Base-by-base conservation (phyloP, 805 yeast genomes). In the Saturnispora hagleri region DNA sequence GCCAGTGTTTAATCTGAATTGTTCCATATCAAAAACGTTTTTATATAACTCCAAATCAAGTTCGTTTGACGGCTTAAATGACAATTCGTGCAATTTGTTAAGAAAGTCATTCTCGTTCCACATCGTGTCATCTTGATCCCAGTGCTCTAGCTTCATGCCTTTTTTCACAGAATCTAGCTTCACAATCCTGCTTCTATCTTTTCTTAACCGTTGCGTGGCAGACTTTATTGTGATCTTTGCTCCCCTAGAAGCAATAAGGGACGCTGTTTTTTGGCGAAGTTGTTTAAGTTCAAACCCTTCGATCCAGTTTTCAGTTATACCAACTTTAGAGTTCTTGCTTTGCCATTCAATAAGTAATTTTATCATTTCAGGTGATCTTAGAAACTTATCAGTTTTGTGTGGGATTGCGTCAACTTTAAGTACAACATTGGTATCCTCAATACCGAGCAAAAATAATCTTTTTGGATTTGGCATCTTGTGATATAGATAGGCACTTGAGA, bases 401-500 rank as follows among this genome's bases (percentile, higher is more conserved):
- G 55, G 20, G 17, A 56, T 53, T 27, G 52, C 46, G n/a, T 54
- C 57, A 2, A 65, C 58, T 3, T 68, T 63, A n/a, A 69, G 53
- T 41, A 61, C 48, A 20, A 56, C n/a, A 50, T 48, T 44, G 5
- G 46, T 45, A 10, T 54, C 50, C 5, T 52, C 51, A 36, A 60
- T 51, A 31, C 55, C 54, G 18, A 55, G 9, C 20, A 62, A 38
- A 27, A 50, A 51, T 2, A 63, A 50, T 45, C 70, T 57, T 3
- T 63, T 53, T 1, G 77, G 73, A 1, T 60, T 55, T 0, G 71
- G 65, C 27, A 68, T 64, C 2, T 57, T 18, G 48, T 63, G 59
- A 22, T 62, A 55, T 17, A 74, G 52, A 54, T 69, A 72, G 18
- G 62, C 60, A 0, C 68, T 67, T 0, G 75, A 75, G 50, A 67